Evolutionary conservation across 1,284 basidiomycete species (phyloP), one percentile per base, ranked within the genome.

Genomic region (Porodaedalea pini): DNA sequence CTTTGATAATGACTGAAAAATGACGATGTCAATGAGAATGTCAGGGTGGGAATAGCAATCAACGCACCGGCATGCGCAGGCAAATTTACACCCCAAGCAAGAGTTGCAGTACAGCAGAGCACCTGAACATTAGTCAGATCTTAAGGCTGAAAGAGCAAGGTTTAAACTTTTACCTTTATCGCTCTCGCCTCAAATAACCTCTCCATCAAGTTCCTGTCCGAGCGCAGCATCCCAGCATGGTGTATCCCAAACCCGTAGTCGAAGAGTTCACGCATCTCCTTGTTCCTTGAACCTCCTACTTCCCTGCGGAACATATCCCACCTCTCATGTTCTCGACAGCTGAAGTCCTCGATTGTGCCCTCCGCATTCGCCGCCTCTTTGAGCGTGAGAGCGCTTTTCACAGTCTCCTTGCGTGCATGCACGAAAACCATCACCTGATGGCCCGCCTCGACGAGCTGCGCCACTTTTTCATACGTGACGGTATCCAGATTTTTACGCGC

Each of bases 361-460:
- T 98, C 93, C 15, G 78, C 71, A 6, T 82, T 68, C 0, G 94
- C 88, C 61, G 88, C 81, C 63, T 99, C 97, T 58, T 86, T 86
- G 13, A 99, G 78, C n/a, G 81, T 83, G 66, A 87, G 75, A n/a
- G 95, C 94, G 0, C 92, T 86, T 69, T 97, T 98, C 61, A 99
- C 97, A 0, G 97, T 99, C 68, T 99, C 97, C 72, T 98, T 99
- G 27, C 97, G 84, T 15, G 97, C 94, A 70, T 99, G 97, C 8
- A 99, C 97, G 68, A 99, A 99, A 0, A 99, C 94, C 96, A 99
- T 99, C 58, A 98, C 94, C 71, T 99, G 97, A 71, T 99, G 97
- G 0, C 94, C 95, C 66, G 87, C 83, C 50, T 75, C 79, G 13
- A 97, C 90, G 7, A 97, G 77, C 45, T 90, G 87, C 0, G 86